Conservation (phyloP, 176 grass and related monocot genomes). For the Zoysia japonica region DNA sequence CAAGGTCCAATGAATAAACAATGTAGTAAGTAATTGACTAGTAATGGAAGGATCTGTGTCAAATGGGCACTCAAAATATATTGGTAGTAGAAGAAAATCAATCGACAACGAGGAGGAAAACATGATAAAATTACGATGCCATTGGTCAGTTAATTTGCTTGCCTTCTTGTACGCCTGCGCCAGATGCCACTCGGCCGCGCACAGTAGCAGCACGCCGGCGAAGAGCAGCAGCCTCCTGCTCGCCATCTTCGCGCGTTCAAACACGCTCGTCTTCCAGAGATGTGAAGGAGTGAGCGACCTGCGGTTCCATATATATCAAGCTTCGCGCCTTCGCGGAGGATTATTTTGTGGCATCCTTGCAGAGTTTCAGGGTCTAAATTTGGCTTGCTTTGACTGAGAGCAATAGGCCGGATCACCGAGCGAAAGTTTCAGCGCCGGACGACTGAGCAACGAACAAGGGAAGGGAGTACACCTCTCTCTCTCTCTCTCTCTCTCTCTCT, state of each 20-base stretch:
- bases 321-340: not conserved
- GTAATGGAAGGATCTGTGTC: not conserved
- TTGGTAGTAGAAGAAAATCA: too few relatives aligned
- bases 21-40: too few relatives aligned
- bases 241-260: constrained; percentile 13
- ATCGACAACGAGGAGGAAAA: too few relatives aligned
- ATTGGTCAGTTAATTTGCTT: constrained; percentile 10
- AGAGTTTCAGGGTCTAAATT: constrained; percentile 36
- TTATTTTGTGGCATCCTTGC: not conserved
- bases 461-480: not conserved
- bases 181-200: constrained; percentile 18
- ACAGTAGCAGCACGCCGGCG: constrained; percentile 20
- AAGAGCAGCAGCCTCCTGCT: constrained; percentile 5
- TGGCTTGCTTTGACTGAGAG: constrained; percentile 28
- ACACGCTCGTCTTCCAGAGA: not conserved
- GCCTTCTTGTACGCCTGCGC: constrained; percentile 52
- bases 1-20: not conserved
- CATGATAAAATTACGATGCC: not conserved
- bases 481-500: too few relatives aligned
- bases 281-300: not conserved
- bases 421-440: constrained; percentile 37
- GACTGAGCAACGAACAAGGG: constrained; percentile 9
- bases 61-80: not conserved
- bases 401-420: constrained; percentile 21
- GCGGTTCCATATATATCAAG: constrained; percentile 30